These are phyloP conservation scores for Eruca vesicaria DNA, from an alignment of 441 rosid genomes.

Conservation along the genomic window DNA sequence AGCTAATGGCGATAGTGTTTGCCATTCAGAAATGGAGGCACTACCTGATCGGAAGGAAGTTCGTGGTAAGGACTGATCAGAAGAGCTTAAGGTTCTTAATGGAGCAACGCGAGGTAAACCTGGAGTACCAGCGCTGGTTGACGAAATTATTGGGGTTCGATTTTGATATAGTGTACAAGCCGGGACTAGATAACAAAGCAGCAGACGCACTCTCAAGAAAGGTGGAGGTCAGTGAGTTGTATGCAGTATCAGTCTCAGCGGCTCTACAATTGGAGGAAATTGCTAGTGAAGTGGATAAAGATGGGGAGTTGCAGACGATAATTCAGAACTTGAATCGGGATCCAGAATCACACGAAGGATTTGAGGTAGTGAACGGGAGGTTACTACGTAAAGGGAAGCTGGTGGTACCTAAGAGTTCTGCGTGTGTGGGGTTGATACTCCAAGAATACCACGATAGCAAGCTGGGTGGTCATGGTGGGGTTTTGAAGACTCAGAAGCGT, in stretches of 20 bases:
- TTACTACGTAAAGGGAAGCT: neutral
- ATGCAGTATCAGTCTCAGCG: fast-evolving
- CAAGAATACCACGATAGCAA: neutral
- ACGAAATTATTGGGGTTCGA: too few relatives aligned
- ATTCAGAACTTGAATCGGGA: neutral
- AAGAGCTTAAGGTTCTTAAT: neutral
- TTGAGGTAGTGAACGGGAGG: fast-evolving
- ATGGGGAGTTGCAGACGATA: neutral
- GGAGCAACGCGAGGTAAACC: neutral
- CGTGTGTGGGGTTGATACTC: fast-evolving
- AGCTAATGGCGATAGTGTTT: too few relatives aligned
- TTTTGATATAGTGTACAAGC: neutral
- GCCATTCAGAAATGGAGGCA: neutral
- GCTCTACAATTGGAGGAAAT: neutral
- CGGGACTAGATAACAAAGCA: neutral
- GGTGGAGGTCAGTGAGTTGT: too few relatives aligned
- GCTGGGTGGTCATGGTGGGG: neutral
- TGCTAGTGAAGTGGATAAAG: neutral
- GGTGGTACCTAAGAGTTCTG: fast-evolving
- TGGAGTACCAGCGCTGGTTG: too few relatives aligned
- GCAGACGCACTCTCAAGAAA: neutral
- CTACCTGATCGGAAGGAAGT: neutral
- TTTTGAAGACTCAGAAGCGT: neutral
- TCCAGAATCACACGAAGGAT: fast-evolving
- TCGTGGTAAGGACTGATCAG: neutral